A percentile compares a stretch with the other conserved stretches of the same genome.
Conservation (phyloP, 78 protist species). For the Thecamonas trahens region DNA sequence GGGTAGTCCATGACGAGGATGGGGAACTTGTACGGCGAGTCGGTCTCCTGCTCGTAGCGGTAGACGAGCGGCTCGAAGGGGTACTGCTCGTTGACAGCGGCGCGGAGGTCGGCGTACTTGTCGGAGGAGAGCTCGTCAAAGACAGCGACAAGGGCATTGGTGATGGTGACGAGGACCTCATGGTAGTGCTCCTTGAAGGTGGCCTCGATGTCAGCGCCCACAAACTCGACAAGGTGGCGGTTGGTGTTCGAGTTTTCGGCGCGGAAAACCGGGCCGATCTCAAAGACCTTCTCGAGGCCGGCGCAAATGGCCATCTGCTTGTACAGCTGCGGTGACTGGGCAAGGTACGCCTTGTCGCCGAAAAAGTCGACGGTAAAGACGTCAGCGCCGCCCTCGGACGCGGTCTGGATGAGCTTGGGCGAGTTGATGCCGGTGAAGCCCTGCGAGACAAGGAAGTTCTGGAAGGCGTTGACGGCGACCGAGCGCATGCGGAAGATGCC, state of each 20-base stretch:
- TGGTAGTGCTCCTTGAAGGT: constrained; percentile 82
- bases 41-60: constrained; percentile 55
- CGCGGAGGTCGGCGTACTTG: background rate
- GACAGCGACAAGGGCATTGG: background rate
- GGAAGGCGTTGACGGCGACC: constrained; percentile 37
- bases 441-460: constrained; percentile 20
- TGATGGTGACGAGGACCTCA: constrained; percentile 51
- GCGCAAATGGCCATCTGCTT: constrained; percentile 96
- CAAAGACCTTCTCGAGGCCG: constrained; percentile 95
- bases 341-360: constrained; percentile 67
- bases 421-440: constrained; percentile 94
- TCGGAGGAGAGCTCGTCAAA: background rate
- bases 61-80: constrained; percentile 56
- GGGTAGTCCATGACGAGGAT: constrained; percentile 23
- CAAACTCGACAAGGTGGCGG: constrained; percentile 98
- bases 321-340: constrained; percentile 98
- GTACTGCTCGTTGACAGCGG: constrained; percentile 58
- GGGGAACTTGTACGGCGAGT: constrained; percentile 59
- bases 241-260: constrained; percentile 95
- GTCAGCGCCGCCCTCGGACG: constrained; percentile 95
- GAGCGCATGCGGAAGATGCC: constrained; percentile 80
- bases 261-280: constrained; percentile 95
- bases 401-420: constrained; percentile 89
- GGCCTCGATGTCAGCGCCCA: constrained; percentile 98
- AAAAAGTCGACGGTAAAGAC: constrained; percentile 91